Evolutionary conservation across 2,329 filamentous ascomycete species (phyloP), one percentile per base, ranked within the genome.

Genomic region (Trichothecium roseum): DNA sequence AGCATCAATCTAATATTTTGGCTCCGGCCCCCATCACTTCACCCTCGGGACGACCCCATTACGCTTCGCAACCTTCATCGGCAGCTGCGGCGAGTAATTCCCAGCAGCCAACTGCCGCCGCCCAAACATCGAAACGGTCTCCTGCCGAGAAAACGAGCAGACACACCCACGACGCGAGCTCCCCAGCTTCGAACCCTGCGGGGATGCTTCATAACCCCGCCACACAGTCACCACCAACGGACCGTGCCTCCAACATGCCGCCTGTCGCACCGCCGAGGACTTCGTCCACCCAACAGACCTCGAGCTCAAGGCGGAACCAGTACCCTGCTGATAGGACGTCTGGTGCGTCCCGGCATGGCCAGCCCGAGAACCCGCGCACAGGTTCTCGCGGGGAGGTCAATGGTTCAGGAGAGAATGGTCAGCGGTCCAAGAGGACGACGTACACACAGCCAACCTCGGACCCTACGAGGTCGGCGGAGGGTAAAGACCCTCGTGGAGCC

Each of bases 201-300:
- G 29, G 35, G 4, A 31, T 30, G 20, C 18, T 13, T 20, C 26
- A 30, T 28, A 22, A 15, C 28, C 34, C 9, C 37, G 16, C 13
- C 34, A 33, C 17, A 20, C 30, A 63, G 28, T 55, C 62, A 18
- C 48, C 64, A 15, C 50, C 63, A 38, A 62, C 66, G 42, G 69
- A 71, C 49, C 66, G 68, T 50, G 64, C 66, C 61, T 72, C 62
- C 59, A 73, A 66, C 58, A 76, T 71, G 63, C 76, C 82, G 36
- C 81, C 84, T 17, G 70, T 84, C 47, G 79, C 82, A 37, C 87
- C 84, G 32, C 84, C 84, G 26, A 76, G 87, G 51, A 88, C 84
- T 7, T 93, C 87, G 12, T 91, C 85, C 30, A 81, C 77, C 44
- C 57, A 62, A 42, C 59, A 62, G 42, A 46, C 52, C 45, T 53